Evolutionary conservation across 129 eudicot species (phyloP).

Genomic region (Centaurea solstitialis): DNA sequence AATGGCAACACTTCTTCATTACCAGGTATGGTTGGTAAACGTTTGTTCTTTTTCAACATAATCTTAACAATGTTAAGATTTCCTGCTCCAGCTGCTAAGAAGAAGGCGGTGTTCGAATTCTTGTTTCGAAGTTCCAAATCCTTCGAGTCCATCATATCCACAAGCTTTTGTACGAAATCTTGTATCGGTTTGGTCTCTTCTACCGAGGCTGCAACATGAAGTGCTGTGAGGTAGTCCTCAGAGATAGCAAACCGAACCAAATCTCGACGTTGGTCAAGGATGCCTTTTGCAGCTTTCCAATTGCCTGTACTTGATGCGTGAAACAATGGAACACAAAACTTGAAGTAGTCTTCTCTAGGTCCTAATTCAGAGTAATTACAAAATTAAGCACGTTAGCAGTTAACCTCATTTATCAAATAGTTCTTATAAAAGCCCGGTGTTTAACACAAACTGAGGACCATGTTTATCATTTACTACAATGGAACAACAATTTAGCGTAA

Average conservation of each 20-base stretch:
- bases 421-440: too few species aligned
- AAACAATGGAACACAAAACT: neutral
- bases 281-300: neutral
- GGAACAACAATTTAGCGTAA: too few species aligned
- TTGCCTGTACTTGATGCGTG: conserved; percentile 6
- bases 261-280: neutral
- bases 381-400: too few species aligned
- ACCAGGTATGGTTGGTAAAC: conserved; percentile 13
- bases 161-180: conserved; percentile 28
- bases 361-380: neutral
- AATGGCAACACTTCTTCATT: conserved; percentile 22
- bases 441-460: too few species aligned
- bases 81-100: conserved; percentile 39
- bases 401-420: too few species aligned
- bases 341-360: neutral
- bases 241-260: conserved; percentile 21
- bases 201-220: conserved; percentile 42
- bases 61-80: conserved; percentile 6
- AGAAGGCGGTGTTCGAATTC: conserved; percentile 30
- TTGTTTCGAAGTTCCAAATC: conserved; percentile 30
- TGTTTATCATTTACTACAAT: too few species aligned
- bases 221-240: conserved; percentile 32
- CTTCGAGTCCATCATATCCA: neutral
- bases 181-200: conserved; percentile 1
- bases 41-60: conserved; percentile 24